Base-by-base conservation (phyloP, 2,329 filamentous ascomycete species). In the Ambrosiella beaveri region DNA sequence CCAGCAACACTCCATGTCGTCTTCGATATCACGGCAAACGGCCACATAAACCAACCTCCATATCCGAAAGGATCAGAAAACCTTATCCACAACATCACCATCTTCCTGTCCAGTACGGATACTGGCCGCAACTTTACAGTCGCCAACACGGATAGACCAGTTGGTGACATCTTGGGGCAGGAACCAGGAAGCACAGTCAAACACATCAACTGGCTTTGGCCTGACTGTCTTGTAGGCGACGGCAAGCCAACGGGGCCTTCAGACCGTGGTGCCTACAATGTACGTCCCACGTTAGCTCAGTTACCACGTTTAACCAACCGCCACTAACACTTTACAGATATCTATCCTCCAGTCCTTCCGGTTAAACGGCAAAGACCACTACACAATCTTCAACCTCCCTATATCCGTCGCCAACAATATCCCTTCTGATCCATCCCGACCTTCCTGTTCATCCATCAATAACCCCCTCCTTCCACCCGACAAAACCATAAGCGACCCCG, bases 181-280 rank as follows among this genome's bases (percentile, higher is more conserved):
- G 82, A 87, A 65, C 68, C 75, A 0, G 77, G 77, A 2, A 84
- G 81, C 65, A 86, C 84, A 0, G 84, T 87, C 49, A 87, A 87
- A 66, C 83, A 87, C 65, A 75, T 86, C 61, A 82, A 82, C 65
- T 87, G 84, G 81, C 71, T 77, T 17, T 87, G 83, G 83, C 84
- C 84, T 0, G 75, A 77, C 59, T 87, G 84, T 63, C 71, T 87
- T 0, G 78, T 81, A 2, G 83, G 83, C 15, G 71, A 82, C 54
- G 80, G 79, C 2, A 67, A 75, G 62, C 71, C 75, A 35, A 63
- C 66, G 1, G 66, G 68, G 66, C 68, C 0, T 70, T 71, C 59
- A 79, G 76, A 75, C 27, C 73, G 81, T 2, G 83, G 82, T 2
- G 69, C 71, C 15, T 86, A 86, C 66, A 86, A 87, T 64, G 75